A percentile compares a stretch with the other conserved stretches of the same genome.
phyloP scores from a whole-genome alignment of 2,329 filamentous ascomycete species.

The Blastomyces emzantsi region DNA sequence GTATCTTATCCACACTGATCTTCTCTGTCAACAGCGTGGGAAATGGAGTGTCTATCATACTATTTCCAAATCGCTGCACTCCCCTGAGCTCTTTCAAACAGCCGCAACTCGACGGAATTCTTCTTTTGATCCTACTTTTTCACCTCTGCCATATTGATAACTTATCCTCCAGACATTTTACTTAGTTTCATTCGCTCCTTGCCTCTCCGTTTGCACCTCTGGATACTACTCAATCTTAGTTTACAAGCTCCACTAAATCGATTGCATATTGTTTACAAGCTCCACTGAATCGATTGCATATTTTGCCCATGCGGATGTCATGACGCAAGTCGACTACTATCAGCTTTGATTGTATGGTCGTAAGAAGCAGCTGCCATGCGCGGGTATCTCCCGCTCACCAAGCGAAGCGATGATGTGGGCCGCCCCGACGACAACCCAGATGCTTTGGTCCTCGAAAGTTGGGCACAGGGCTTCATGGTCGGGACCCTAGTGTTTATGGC shows the following conservation, averaged over 20 bases:
- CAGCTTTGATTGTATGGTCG: background rate
- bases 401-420: conserved; percentile 4
- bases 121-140: background rate
- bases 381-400: conserved; percentile 5
- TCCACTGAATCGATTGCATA: background rate
- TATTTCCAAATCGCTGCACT: background rate
- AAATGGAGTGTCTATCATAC: background rate
- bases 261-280: conserved; percentile 1
- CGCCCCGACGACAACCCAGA: conserved; percentile 21
- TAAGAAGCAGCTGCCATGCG: background rate
- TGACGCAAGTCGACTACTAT: background rate
- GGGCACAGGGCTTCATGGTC: conserved; percentile 43
- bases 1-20: background rate
- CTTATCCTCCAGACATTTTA: background rate
- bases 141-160: background rate
- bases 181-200: background rate
- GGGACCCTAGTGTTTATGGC: conserved; percentile 43
- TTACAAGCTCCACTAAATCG: background rate
- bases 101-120: background rate
- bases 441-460: conserved; percentile 37
- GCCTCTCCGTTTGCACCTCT: background rate
- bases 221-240: background rate
- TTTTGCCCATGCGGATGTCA: background rate
- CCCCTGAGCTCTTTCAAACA: background rate
- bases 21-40: background rate